Evolutionary conservation across 176 grass and related monocot species (phyloP), one percentile per base, ranked within the genome.

Genomic region (Cymbopogon citratus): DNA sequence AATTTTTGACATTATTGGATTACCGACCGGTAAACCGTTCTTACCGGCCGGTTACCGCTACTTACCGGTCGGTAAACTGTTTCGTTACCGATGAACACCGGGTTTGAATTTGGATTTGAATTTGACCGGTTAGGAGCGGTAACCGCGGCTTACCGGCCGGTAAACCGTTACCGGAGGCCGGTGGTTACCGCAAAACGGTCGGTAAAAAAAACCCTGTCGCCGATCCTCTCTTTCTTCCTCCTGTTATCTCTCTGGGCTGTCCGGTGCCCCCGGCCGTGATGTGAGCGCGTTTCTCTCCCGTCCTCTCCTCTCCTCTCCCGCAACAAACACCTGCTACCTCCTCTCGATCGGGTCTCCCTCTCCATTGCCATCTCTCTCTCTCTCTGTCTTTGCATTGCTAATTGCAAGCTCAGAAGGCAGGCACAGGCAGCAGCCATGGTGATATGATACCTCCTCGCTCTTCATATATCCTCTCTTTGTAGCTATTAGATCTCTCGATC

Each of bases 261-360:
- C 61, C 61, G 61, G 26, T 63, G 4, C 19, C 75, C 52, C 75
- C n/a, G n/a, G n/a, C n/a, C 34, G 56, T 59, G 54, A 59, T 59
- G n/a, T 60, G 56, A 60, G 56, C 60, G 73, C 73, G 62, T 75
- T 77, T 64, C 26, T 71, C 87, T 89, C 65, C 45, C 43, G 43
- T 3, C 63, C 61, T 40, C 29, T 56, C 80, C 59, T 23, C 21
- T 21, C 67, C 81, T 40, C 64, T 46, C 71, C 65, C 60, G 62
- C 81, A 84, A 63, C 82, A 76, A 76, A 80, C 77, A 48, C 71
- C 71, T 83, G 24, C 56, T 14, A 11, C 6, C 39, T 45, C 7
- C 4, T 16, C 46, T 21, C 60, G 23, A 51, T 19, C n/a, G n/a
- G n/a, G n/a, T n/a, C n/a, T n/a, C n/a, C n/a, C n/a, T n/a, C n/a